Conservation (phyloP, 306 rosid species). For the Corylus avellana region DNA sequence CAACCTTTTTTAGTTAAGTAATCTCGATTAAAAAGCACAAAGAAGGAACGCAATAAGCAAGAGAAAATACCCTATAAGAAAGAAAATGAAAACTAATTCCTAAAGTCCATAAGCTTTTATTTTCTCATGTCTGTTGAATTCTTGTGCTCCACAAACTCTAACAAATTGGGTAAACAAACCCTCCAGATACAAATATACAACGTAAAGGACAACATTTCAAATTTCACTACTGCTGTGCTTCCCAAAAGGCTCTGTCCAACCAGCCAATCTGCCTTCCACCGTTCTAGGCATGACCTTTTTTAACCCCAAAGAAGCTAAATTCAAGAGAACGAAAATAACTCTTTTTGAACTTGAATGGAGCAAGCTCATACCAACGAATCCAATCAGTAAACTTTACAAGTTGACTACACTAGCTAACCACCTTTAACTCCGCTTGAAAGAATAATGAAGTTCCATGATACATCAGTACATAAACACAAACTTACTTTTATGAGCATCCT, state of each 20-base stretch:
- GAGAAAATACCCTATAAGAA: background rate
- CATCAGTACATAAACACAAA: background rate
- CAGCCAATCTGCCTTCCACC: background rate
- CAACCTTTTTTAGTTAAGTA: background rate
- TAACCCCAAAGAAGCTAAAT: too few relatives aligned
- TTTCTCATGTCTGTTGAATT: too few relatives aligned
- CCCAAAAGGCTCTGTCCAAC: background rate
- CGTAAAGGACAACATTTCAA: background rate
- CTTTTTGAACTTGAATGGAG: too few relatives aligned
- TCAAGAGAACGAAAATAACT: background rate
- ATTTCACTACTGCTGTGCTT: background rate
- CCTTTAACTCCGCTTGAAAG: background rate
- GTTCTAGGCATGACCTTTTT: too few relatives aligned
- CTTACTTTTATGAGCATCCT: background rate
- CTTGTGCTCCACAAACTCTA: background rate
- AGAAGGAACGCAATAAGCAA: background rate
- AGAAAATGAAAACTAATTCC: background rate
- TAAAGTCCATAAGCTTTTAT: background rate
- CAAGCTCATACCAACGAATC: background rate
- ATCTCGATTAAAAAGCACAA: background rate
- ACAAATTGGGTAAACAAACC: background rate
- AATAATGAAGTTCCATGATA: background rate
- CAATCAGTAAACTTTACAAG: background rate
- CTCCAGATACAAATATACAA: background rate
- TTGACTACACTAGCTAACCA: background rate